Conservation (phyloP, 2,329 filamentous ascomycete genomes). For the Pseudogymnoascus sp. region DNA sequence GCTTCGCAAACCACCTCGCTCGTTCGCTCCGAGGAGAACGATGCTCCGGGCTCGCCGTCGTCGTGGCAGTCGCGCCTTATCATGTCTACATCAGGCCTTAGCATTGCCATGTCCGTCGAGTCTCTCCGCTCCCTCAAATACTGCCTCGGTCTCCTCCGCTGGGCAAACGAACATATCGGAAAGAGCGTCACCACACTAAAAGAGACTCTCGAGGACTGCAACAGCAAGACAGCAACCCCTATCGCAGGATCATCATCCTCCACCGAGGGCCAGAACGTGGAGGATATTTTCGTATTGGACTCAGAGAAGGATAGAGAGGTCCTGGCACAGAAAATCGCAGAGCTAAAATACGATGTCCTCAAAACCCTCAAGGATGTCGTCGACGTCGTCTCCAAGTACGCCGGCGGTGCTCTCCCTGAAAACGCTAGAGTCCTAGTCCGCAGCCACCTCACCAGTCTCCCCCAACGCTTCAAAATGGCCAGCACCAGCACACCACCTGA, state of each 20-base stretch:
- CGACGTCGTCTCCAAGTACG: conserved; percentile 78
- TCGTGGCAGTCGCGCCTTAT: conserved; percentile 79
- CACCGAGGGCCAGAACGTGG: conserved; percentile 15
- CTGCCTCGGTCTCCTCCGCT: conserved; percentile 70
- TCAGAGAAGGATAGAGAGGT: conserved; percentile 19
- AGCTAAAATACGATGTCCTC: conserved; percentile 62
- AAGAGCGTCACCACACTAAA: conserved; percentile 68
- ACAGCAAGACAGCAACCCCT: conserved; percentile 26
- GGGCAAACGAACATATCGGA: conserved; percentile 74
- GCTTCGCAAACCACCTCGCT: conserved; percentile 36
- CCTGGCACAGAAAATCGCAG: conserved; percentile 45
- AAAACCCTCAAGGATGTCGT: conserved; percentile 75
- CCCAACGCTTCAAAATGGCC: conserved; percentile 71
- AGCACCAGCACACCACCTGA: conserved; percentile 40
- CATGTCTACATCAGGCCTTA: conserved; percentile 83
- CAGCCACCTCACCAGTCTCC: conserved; percentile 74
- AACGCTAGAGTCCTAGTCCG: conserved; percentile 80
- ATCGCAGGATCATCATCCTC: conserved; percentile 3
- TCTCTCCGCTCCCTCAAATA: conserved; percentile 78
- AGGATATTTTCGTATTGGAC: conserved; percentile 3
- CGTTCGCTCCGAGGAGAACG: conserved; percentile 12
- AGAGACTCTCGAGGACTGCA: conserved; percentile 67
- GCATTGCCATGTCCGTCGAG: conserved; percentile 84
- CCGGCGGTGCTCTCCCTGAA: conserved; percentile 82
- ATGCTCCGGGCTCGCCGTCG: conserved; percentile 21